phyloP scores from a whole-genome alignment of 345 rosid species.

The Eucalyptus leucophloia region DNA sequence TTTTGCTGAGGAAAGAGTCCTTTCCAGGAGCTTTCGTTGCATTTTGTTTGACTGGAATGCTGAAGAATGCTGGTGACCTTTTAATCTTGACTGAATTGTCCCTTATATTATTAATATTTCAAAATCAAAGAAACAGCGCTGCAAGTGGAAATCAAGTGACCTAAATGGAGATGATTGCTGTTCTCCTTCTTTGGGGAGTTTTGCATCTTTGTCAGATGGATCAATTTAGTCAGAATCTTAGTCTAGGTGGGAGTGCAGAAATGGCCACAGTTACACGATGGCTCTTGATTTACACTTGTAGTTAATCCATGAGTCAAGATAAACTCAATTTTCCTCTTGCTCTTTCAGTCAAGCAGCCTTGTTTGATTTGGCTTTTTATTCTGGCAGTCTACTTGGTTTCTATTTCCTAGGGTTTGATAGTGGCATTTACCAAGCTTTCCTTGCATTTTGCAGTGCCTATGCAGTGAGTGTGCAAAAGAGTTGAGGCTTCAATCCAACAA shows the following conservation, averaged over 20 bases:
- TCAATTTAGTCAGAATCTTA: not conserved
- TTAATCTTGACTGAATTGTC: not conserved
- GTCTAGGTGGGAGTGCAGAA: not conserved
- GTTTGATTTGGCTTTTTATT: not conserved
- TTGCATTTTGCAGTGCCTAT: conserved; percentile 10
- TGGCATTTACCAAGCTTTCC: not conserved
- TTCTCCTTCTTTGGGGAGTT: not conserved
- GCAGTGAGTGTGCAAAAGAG: conserved; percentile 16
- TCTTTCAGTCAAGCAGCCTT: not conserved
- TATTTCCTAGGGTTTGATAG: not conserved
- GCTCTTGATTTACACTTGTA: not conserved
- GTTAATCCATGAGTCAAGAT: not conserved
- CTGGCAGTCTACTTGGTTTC: not conserved
- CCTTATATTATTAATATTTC: not conserved
- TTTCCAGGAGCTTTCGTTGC: not conserved
- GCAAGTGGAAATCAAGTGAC: not conserved
- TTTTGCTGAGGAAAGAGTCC: not conserved
- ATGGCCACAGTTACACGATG: not conserved
- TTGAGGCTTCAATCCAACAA: conserved; percentile 10
- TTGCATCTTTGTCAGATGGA: not conserved
- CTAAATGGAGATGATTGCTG: not conserved
- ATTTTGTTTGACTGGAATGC: not conserved
- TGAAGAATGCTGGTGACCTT: not conserved
- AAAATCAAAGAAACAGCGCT: not conserved
- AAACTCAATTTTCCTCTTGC: not conserved